Evolutionary conservation across 345 rosid species (phyloP), one percentile per base, ranked within the genome.

Genomic region (Eucalyptus melliodora): DNA sequence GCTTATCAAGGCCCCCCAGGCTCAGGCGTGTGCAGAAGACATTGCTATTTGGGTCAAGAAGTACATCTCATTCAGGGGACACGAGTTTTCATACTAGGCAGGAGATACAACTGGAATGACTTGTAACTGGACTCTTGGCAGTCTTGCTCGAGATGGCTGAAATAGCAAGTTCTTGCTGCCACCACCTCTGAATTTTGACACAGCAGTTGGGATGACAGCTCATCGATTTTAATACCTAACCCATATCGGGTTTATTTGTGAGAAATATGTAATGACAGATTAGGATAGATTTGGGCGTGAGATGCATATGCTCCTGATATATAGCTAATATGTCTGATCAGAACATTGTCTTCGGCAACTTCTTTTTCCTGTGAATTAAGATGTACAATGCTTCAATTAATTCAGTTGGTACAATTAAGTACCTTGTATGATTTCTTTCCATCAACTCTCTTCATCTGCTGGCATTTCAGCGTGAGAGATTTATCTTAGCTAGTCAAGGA

Each of bases 11-110:
- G 94, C 96, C 53, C 99, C 99, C 31, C 98, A 97, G 91, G 99
- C 99, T 37, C 97, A 94, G 90, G 98, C 97, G 27, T 97, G 99
- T 89, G 95, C 99, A 1, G 99, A 97, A 94, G 99, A 97, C 90
- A 95, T 96, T 59, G 94, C 97, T 42, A 97, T 97, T 65, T 97
- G 99, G 99, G 97, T 95, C 50, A 97, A 97, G 95, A 97, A 97
- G 87, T 94, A 96, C 89, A 97, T 97, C 88, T 97, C 98, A 86
- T 50, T 95, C 21, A 94, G 99, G 87, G 98, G 98, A 47, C 98
- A 97, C 14, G 98, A 97, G 88, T 97, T 97, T 91, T 97, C 99
- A 6, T 97, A 97, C 92, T 97, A 93, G 49, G 86, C 65, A 17
- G 16, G 45, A 26, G 86, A 86, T 65, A 8, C 87, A 9, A 45